Evolutionary conservation across 2,329 filamentous ascomycete genomes (phyloP).

Genomic region (Decorospora gaudefroyi): DNA sequence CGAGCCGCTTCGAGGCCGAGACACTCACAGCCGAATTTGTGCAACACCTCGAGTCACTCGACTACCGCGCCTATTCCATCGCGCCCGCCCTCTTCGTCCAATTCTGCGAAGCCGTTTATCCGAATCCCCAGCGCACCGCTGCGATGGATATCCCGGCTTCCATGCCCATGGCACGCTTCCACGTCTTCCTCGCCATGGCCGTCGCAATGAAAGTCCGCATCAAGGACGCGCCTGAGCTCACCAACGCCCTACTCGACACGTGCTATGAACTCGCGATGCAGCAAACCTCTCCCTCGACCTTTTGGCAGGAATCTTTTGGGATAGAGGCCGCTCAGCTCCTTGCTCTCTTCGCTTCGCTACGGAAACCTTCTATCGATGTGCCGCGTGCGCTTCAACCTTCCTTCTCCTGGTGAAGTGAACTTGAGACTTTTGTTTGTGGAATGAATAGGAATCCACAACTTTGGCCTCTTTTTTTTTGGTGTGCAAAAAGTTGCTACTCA

Average conservation of each 20-base stretch:
- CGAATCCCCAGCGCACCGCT: slow-evolving; percentile 29
- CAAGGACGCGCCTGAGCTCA: slow-evolving; percentile 33
- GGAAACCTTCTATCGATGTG: slow-evolving; percentile 24
- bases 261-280: slow-evolving; percentile 47
- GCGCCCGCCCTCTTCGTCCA: slow-evolving; percentile 31
- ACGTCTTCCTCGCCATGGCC: slow-evolving; percentile 46
- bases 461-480: no score
- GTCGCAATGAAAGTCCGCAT: slow-evolving; percentile 45
- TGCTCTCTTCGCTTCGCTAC: slow-evolving; percentile 40
- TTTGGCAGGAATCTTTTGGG: slow-evolving; percentile 44
- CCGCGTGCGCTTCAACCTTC: slow-evolving; percentile 35
- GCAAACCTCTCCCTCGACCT: slow-evolving; percentile 34
- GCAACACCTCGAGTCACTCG: slow-evolving; percentile 32
- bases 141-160: slow-evolving; percentile 29
- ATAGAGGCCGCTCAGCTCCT: slow-evolving; percentile 42
- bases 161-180: slow-evolving; percentile 43
- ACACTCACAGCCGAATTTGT: slow-evolving; percentile 44
- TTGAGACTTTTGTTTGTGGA: no score
- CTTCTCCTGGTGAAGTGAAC: slow-evolving; percentile 45
- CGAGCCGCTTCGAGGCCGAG: slow-evolving; percentile 46
- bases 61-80: slow-evolving; percentile 36
- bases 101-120: slow-evolving; percentile 43
- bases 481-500: no score
- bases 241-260: slow-evolving; percentile 41
- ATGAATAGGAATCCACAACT: no score